Evolutionary conservation across 1,284 basidiomycete species (phyloP), one percentile per base, ranked within the genome.

Genomic region (Tremellales sp.): DNA sequence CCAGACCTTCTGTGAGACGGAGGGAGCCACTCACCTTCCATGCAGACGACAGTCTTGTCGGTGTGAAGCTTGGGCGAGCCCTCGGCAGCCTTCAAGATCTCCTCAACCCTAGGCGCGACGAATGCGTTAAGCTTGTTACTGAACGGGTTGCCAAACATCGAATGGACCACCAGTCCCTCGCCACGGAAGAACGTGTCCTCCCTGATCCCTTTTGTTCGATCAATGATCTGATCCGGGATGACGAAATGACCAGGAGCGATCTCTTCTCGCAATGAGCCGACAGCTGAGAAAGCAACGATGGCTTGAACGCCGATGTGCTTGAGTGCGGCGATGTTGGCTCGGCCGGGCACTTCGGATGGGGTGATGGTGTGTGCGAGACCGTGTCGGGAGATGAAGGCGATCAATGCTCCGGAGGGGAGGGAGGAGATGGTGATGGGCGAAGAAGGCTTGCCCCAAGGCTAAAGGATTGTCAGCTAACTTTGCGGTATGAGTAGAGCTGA

Each of bases 391-490:
- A 98, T 77, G 77, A 98, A 97, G 37, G 94, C 96, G 59, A 97
- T 77, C 43, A 80, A 81, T 3, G 80, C 79, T 23, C 89, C 89
- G 0, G 84, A 84, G 2, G 87, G 84, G 22, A 94, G 84, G 27
- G 84, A 76, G 23, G 83, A 85, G 70, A 97, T 91, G 10, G 86
- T 85, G 63, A 98, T 91, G 0, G 90, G 91, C 0, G 91, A 90
- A 22, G 87, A 91, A 1, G 94, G 89, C 56, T 80, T 79, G 22
- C 94, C 94, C 94, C 94, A 98, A 13, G 94, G 94, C 85, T 93
- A 60, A 4, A 37, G 23, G 49, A 49, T 10, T 10, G 29, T 39
- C 13, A 39, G 36, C 36, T 39, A 17, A 39, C 13, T 12, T 21
- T 11, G 11, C 10, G 37, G 17, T 7, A 22, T 23, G 17, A 23